Base-by-base conservation (phyloP, 179 eudicot genomes). In the Pouteria campechiana region DNA sequence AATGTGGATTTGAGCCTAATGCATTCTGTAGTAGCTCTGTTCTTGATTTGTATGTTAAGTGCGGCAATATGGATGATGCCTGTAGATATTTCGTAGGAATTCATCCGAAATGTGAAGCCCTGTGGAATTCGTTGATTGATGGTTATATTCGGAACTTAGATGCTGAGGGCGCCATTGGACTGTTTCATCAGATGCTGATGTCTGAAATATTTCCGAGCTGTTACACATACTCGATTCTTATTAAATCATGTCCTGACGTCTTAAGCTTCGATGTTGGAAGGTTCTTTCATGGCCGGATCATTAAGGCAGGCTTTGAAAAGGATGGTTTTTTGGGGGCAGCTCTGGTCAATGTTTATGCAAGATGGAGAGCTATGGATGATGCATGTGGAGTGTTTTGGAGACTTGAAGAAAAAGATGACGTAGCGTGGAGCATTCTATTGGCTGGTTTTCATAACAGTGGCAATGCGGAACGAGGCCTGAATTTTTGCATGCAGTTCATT, bases 221-320 rank as follows among this genome's bases (percentile, higher is more conserved):
- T 10, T 58, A 50, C 18, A 58, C 64, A 11, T 58, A 50, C 22
- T 33, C 64, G 8, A 58, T 52, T 3, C 38, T 58, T 27, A 58
- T 58, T 33, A 58, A 58, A 44, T 71, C 68, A 38, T 70, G 67
- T 37, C 64, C 71, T 2, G 64, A 61, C 20, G 34, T 64, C 46
- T 70, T 67, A 19, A 68, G 68, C 10, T 41, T 47, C 10, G 50
- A 43, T 28, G 55, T 60, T 38, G 75, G 68, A 11, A 66, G 65
- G 46, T 71, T 68, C 40, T 53, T 73, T 28, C 79, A 73, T 38
- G 79, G 72, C 7, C 60, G 58, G 28, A 21, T 57, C 12, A 30
- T 70, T 6, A 70, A 70, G 60, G 32, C 45, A 6, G 64, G 69
- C n/a, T 50, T 64, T 2, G 50, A 37, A n/a, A n/a, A n/a, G n/a